Evolutionary conservation across 371 early-diverging fungal species (phyloP).

Genomic region (Basidiobolus meristosporus): DNA sequence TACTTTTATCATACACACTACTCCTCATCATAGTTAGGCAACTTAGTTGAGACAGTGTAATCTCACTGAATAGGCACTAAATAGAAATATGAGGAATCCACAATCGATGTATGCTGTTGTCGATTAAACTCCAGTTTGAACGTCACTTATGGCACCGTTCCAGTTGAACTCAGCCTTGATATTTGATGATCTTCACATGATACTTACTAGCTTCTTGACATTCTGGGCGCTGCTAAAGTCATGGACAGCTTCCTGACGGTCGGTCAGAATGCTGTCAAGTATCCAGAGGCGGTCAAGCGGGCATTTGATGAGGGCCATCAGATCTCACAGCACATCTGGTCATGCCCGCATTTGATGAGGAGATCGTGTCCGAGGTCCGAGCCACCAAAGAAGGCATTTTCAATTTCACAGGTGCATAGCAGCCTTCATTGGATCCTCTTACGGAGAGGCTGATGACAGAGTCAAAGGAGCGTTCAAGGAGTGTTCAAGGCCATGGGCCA

Average conservation of each 20-base stretch:
- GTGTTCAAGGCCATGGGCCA: neutral
- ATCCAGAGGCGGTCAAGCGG: too few species aligned
- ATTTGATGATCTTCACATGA: slow-evolving; percentile 23
- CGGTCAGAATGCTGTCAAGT: slow-evolving; percentile 15
- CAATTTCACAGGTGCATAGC: slow-evolving; percentile 11
- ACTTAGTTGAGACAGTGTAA: too few species aligned
- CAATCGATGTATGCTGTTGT: too few species aligned
- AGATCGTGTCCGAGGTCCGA: slow-evolving; percentile 10
- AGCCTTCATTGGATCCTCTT: slow-evolving; percentile 22
- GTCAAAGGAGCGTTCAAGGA: neutral
- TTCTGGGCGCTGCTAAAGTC: slow-evolving; percentile 18
- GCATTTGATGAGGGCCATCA: slow-evolving; percentile 21
- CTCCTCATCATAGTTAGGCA: too few species aligned
- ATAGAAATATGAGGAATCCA: too few species aligned
- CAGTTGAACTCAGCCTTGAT: slow-evolving; percentile 12
- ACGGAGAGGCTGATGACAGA: slow-evolving; percentile 1
- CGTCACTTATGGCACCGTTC: too few species aligned
- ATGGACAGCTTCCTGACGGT: slow-evolving; percentile 47
- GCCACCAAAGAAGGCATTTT: slow-evolving; percentile 9
- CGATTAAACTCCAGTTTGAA: too few species aligned
- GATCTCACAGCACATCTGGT: slow-evolving; percentile 25
- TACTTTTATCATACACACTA: too few species aligned
- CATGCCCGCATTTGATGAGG: slow-evolving; percentile 14
- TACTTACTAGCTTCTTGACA: slow-evolving; percentile 17
- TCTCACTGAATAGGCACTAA: too few species aligned